Evolutionary conservation across 202 grass and related monocot genomes (phyloP), one percentile per base, ranked within the genome.

Genomic region (Dendrocalamus latiflorus): DNA sequence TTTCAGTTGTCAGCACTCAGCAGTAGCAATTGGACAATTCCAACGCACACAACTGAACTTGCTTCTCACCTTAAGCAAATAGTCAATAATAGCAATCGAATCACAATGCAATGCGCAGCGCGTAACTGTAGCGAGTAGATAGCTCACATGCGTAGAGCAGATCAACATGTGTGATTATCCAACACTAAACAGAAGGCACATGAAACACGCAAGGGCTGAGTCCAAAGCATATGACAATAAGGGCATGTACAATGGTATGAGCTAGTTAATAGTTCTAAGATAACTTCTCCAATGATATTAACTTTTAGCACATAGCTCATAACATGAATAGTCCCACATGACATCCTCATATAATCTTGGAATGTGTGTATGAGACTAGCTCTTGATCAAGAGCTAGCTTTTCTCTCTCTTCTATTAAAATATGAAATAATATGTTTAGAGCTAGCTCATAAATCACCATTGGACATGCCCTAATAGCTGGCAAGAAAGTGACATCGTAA

Each of bases 401-500:
- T n/a, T n/a, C n/a, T n/a, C n/a, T n/a, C n/a, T n/a, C n/a, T n/a
- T n/a, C n/a, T n/a, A n/a, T n/a, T n/a, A n/a, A n/a, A n/a, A n/a
- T n/a, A n/a, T n/a, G n/a, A n/a, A n/a, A n/a, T n/a, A n/a, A n/a
- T n/a, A n/a, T n/a, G n/a, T n/a, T n/a, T n/a, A n/a, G n/a, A n/a
- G n/a, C n/a, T n/a, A n/a, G n/a, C n/a, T n/a, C n/a, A n/a, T n/a
- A n/a, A n/a, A n/a, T n/a, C n/a, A n/a, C n/a, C n/a, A n/a, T n/a
- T n/a, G n/a, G n/a, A n/a, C n/a, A n/a, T n/a, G n/a, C n/a, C n/a
- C n/a, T n/a, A n/a, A n/a, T 60, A 77, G 51, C 41, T 74, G 59
- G 66, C 83, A 78, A 57, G 79, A 90, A 79, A 83, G 79, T 38
- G 88, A 86, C 79, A 79, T 61, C 13, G 59, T 78, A 9, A 83